phyloP scores from a whole-genome alignment of 345 rosid genomes.

The Citrus reticulata region DNA sequence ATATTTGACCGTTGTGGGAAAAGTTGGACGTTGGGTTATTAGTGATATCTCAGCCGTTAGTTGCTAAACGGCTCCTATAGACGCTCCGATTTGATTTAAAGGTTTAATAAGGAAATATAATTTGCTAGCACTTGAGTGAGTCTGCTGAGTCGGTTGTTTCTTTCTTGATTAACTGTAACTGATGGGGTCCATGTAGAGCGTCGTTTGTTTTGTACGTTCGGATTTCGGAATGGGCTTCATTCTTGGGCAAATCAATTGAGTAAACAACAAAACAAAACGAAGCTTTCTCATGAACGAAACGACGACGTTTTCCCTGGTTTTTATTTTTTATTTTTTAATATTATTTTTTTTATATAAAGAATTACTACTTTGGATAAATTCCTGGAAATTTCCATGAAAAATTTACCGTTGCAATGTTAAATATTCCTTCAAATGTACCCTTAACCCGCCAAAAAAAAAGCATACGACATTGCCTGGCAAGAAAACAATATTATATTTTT shows the following conservation, averaged over 20 bases:
- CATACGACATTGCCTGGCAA: background rate
- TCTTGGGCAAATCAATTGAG: background rate
- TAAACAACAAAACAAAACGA: background rate
- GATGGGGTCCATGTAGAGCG: constrained; percentile 12
- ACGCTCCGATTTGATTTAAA: constrained; percentile 75
- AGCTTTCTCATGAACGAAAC: background rate
- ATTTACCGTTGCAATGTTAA: background rate
- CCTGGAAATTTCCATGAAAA: background rate
- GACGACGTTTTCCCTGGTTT: background rate
- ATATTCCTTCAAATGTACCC: background rate
- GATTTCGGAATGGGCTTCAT: background rate
- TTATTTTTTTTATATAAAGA: too few relatives aligned
- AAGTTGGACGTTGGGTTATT: constrained; percentile 52
- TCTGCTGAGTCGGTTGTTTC: background rate
- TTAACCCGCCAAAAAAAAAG: background rate
- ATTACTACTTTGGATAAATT: background rate
- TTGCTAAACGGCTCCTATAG: constrained; percentile 30
- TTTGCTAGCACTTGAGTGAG: background rate
- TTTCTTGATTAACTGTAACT: background rate
- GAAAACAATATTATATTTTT: background rate
- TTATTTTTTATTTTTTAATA: too few relatives aligned
- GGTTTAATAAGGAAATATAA: background rate
- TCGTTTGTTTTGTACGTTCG: background rate
- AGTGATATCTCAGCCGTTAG: constrained; percentile 38
- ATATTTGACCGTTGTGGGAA: constrained; percentile 68